Conservation (phyloP, 306 rosid species). For the Prinsepia uniflora region DNA sequence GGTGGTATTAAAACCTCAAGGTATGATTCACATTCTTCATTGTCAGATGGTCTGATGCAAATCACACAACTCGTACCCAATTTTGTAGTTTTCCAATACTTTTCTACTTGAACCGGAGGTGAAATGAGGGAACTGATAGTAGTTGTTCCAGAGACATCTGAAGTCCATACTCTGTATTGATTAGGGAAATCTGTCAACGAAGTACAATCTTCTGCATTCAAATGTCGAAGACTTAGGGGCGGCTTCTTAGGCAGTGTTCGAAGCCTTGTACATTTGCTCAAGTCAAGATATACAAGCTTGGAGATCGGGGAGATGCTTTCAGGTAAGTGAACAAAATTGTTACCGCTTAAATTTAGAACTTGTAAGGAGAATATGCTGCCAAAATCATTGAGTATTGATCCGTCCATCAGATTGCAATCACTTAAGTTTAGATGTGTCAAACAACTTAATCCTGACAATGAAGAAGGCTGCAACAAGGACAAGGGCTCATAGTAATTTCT, state of each 20-base stretch:
- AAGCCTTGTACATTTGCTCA: slow-evolving; percentile 19
- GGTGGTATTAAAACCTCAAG: no score
- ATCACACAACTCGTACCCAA: background rate
- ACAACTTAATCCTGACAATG: slow-evolving; percentile 1
- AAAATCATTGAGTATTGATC: slow-evolving; percentile 19
- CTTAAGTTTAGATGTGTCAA: slow-evolving; percentile 14
- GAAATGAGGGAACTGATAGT: background rate
- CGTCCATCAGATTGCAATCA: slow-evolving; percentile 20
- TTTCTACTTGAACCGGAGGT: background rate
- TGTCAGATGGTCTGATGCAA: no score
- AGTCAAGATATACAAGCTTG: slow-evolving; percentile 5
- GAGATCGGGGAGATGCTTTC: slow-evolving; percentile 4
- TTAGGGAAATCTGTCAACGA: slow-evolving; percentile 4
- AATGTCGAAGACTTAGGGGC: background rate
- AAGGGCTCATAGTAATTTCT: background rate
- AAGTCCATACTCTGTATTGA: background rate
- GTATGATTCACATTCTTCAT: no score
- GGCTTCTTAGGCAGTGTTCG: slow-evolving; percentile 1
- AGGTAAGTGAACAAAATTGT: slow-evolving; percentile 11
- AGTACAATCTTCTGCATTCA: slow-evolving; percentile 7
- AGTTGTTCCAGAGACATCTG: background rate
- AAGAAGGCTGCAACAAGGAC: slow-evolving; percentile 12
- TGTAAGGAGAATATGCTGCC: slow-evolving; percentile 12
- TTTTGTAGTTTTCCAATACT: background rate
- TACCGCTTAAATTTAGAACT: slow-evolving; percentile 2